These are phyloP conservation scores for Periconia macrospinosa DNA, from an alignment of 2,329 filamentous ascomycete genomes.

Conservation along the genomic window DNA sequence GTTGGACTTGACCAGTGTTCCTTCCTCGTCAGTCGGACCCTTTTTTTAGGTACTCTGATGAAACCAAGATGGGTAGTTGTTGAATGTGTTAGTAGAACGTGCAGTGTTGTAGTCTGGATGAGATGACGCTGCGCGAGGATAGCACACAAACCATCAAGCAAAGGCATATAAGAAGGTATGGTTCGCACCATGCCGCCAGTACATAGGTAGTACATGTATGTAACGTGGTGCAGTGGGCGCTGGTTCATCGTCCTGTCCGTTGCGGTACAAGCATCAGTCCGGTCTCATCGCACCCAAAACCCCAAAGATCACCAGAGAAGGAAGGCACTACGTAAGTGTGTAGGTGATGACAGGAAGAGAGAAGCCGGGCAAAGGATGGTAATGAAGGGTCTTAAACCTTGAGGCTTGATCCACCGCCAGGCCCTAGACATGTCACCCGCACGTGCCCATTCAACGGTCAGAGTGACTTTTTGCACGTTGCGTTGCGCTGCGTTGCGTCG, in stretches of 20 bases:
- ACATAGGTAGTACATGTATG: too few relatives aligned
- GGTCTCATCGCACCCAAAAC: not conserved
- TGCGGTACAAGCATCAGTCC: not conserved
- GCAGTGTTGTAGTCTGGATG: too few relatives aligned
- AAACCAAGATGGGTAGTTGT: too few relatives aligned
- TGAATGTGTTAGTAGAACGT: too few relatives aligned
- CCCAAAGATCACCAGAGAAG: not conserved
- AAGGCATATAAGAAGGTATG: too few relatives aligned
- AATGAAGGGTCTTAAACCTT: not conserved
- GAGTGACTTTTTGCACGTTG: not conserved
- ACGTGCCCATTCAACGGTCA: not conserved
- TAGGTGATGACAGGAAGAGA: not conserved
- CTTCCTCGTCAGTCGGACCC: too few relatives aligned
- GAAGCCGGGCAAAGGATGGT: not conserved
- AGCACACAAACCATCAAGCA: too few relatives aligned
- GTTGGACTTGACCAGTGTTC: too few relatives aligned
- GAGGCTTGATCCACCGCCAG: not conserved
- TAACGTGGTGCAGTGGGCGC: not conserved
- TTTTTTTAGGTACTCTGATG: too few relatives aligned
- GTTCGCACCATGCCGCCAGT: too few relatives aligned
- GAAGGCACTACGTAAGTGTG: not conserved
- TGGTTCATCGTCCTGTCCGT: not conserved
- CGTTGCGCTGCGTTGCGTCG: not conserved
- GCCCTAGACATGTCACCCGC: not conserved
- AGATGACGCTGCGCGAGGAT: too few relatives aligned